Evolutionary conservation across 2,329 filamentous ascomycete species (phyloP).

Genomic region (Aspergillus amoenus): DNA sequence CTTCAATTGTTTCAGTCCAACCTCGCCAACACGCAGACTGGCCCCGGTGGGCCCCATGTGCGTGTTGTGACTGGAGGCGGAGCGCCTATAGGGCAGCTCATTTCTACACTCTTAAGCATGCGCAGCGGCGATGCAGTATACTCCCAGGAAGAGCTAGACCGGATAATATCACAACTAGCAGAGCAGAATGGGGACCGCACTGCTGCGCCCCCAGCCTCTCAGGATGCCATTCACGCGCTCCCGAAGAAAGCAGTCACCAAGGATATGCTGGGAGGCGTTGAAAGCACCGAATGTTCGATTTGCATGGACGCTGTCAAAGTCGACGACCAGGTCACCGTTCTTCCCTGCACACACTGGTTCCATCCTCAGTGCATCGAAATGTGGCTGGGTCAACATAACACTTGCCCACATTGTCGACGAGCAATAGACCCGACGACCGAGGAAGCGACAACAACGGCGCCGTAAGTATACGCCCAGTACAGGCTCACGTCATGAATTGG

Average conservation of each 20-base stretch:
- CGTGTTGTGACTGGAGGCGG: slow-evolving; percentile 22
- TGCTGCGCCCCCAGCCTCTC: slow-evolving; percentile 77
- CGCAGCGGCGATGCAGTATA: slow-evolving; percentile 78
- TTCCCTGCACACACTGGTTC: slow-evolving; percentile 94
- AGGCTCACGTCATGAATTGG: slow-evolving; percentile 7
- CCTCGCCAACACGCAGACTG: slow-evolving; percentile 11
- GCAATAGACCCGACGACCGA: slow-evolving; percentile 29
- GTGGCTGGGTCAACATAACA: slow-evolving; percentile 89
- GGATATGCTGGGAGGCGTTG: slow-evolving; percentile 68
- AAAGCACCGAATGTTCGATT: slow-evolving; percentile 80
- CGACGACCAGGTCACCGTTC: slow-evolving; percentile 69
- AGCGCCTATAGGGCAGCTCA: slow-evolving; percentile 46
- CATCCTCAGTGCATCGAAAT: slow-evolving; percentile 77
- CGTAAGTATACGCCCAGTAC: slow-evolving; percentile 21
- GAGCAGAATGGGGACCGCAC: slow-evolving; percentile 72
- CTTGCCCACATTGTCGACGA: slow-evolving; percentile 66
- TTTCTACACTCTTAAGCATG: slow-evolving; percentile 41
- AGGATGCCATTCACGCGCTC: slow-evolving; percentile 70
- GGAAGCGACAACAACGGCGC: slow-evolving; percentile 10
- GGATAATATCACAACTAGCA: slow-evolving; percentile 84
- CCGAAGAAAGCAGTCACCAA: slow-evolving; percentile 69
- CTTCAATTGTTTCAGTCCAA: slow-evolving; percentile 30
- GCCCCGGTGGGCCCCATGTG: slow-evolving; percentile 16
- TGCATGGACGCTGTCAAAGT: slow-evolving; percentile 83
- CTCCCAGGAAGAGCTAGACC: slow-evolving; percentile 84